Base-by-base conservation (phyloP, 139 green algal species). In the Chlamydomonas asymmetrica region DNA sequence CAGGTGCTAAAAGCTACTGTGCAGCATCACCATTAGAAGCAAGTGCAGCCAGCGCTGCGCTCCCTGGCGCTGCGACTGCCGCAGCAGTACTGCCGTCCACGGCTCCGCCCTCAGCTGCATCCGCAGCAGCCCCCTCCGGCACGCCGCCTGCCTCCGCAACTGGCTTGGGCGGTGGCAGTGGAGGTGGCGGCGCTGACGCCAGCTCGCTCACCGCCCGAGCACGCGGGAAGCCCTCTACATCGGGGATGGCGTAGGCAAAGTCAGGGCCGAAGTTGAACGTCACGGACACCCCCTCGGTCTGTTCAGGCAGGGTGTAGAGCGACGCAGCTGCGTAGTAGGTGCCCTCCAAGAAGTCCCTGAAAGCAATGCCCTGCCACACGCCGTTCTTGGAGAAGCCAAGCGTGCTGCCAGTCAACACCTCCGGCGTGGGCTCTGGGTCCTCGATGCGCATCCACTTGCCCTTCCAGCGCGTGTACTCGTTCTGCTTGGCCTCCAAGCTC, bases 271-370 rank as follows among this genome's bases (percentile, higher is more conserved):
- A 96, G 75, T 97, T 97, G 64, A 93, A 74, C 1, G 43, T 66
- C 25, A 93, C 87, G 1, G 70, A 87, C 1, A 85, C 93, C 0
- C 85, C 78, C 37, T 91, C 85, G 1, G 65, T 34, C 75, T 96
- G 82, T 35, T 81, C 56, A 1, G 85, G 82, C 56, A 90, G 62
- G 0, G 90, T 97, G 82, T 89, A 97, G 0, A 97, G 66, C 0
- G 90, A 97, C 0, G 86, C 75, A 5, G 88, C 81, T 9, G 93
- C 93, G 78, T 91, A 97, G 85, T 97, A 97, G 4, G 90, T 94
- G 23, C 90, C 93, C 66, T 94, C 90, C 20, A 50, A 43, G 25
- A 97, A 74, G 59, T 90, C 86, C 16, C 35, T 62, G 66, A 85
- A 95, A 3, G 90, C 89, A 4, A 82, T 63, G 27, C 91, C 92